Conservation (phyloP, 148 eudicot genomes). For the Silene conica region DNA sequence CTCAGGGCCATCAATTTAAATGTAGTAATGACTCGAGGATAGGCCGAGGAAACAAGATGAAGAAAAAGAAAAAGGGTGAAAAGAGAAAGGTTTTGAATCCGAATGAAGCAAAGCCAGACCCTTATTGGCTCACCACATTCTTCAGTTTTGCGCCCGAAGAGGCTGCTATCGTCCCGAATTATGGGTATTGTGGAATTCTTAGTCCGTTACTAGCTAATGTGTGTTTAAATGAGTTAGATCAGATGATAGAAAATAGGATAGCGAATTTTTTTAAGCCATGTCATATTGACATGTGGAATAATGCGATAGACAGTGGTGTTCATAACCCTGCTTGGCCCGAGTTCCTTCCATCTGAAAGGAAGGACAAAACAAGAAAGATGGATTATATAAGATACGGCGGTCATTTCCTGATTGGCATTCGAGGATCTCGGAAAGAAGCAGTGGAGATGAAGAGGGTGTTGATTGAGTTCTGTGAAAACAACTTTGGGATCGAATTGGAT, state of each 20-base stretch:
- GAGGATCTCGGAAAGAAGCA: constrained; percentile 90
- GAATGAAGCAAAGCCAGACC: constrained; percentile 92
- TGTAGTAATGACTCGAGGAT: constrained; percentile 24
- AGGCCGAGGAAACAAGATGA: constrained; percentile 33
- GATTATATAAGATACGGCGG: constrained; percentile 83
- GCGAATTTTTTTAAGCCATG: constrained; percentile 52
- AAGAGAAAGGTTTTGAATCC: constrained; percentile 57
- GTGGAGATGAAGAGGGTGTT: constrained; percentile 56
- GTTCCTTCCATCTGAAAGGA: constrained; percentile 88
- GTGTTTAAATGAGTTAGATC: constrained; percentile 73
- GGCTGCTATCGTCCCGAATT: constrained; percentile 72
- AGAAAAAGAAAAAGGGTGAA: constrained; percentile 42
- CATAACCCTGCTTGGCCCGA: constrained; percentile 98
- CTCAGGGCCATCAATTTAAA: not conserved
- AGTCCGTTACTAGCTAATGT: constrained; percentile 85
- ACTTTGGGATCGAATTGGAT: constrained; percentile 58
- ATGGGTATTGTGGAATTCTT: constrained; percentile 80
- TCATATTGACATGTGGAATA: constrained; percentile 57
- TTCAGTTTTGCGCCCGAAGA: constrained; percentile 82
- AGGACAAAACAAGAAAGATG: constrained; percentile 77
- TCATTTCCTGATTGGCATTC: constrained; percentile 79
- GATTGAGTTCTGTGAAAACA: constrained; percentile 53
- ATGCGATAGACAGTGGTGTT: constrained; percentile 50
- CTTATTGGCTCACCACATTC: constrained; percentile 83
- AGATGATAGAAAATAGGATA: constrained; percentile 65